phyloP scores from a whole-genome alignment of 2,329 filamentous ascomycete genomes.

The Aspergillus tubingensis region DNA sequence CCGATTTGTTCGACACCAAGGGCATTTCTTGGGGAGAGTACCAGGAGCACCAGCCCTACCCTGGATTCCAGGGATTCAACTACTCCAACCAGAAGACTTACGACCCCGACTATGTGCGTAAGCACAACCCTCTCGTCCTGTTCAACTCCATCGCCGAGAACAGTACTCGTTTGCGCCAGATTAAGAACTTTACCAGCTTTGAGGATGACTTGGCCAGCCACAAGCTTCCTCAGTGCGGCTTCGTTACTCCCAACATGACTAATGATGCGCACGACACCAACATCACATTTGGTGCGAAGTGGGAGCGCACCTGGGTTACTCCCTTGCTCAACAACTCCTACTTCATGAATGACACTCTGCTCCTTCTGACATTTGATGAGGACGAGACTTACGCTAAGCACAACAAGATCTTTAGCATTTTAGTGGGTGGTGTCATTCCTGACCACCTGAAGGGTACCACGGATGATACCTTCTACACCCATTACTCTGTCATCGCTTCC shows the following conservation, averaged over 20 bases:
- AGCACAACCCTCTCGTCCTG: slow-evolving; percentile 71
- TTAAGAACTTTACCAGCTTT: slow-evolving; percentile 75
- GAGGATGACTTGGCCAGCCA: slow-evolving; percentile 64
- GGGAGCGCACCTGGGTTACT: slow-evolving; percentile 68
- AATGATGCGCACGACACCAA: slow-evolving; percentile 74
- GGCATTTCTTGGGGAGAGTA: slow-evolving; percentile 71
- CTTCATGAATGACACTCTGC: slow-evolving; percentile 74
- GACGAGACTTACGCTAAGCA: slow-evolving; percentile 66
- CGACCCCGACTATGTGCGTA: slow-evolving; percentile 76
- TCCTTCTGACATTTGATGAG: slow-evolving; percentile 80
- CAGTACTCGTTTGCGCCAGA: slow-evolving; percentile 62
- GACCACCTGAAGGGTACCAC: slow-evolving; percentile 64
- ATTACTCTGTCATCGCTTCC: slow-evolving; percentile 70
- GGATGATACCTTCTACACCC: slow-evolving; percentile 71
- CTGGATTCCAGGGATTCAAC: slow-evolving; percentile 67
- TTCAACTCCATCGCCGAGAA: slow-evolving; percentile 66
- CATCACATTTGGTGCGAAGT: slow-evolving; percentile 67
- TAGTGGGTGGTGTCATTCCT: slow-evolving; percentile 75
- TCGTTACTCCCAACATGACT: slow-evolving; percentile 56
- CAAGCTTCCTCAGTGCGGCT: slow-evolving; percentile 68
- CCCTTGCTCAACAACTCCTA: slow-evolving; percentile 68
- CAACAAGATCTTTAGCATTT: slow-evolving; percentile 70
- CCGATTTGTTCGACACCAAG: slow-evolving; percentile 67
- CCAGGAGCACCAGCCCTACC: slow-evolving; percentile 75
- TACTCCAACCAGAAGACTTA: slow-evolving; percentile 61